Base-by-base conservation (phyloP, 140 eudicot genomes). In the Stevia rebaudiana region DNA sequence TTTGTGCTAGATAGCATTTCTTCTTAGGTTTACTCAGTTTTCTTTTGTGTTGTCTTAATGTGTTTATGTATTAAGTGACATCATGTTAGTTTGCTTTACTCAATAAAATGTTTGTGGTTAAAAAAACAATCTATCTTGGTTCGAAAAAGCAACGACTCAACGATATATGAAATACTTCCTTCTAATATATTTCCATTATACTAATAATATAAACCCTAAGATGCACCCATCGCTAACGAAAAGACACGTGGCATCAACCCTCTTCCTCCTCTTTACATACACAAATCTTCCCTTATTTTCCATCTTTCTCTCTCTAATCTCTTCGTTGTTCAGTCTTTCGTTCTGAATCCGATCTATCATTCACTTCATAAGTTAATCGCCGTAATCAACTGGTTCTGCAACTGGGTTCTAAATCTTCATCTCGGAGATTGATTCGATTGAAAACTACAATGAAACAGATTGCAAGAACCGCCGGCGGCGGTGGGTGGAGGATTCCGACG, bases 401-500 rank as follows among this genome's bases (percentile, higher is more conserved):
- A 1, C 12, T 48, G n/a, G 28, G 54, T 8, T 48, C 8, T 48
- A 5, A 43, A 43, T 65, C 60, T n/a, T 11, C 35, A 33, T 3
- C 8, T 11, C 50, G n/a, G 33, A 2, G 11, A 30, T 49, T 17
- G 24, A 58, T 28, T 46, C 60, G 4, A 5, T 31, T 8, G 19
- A 44, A n/a, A 5, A 23, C 12, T 3, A 67, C 52, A 33, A 64
- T 63, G 80, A 61, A 48, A 40, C 62, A 49, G 59, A 37, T 61
- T 10, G 44, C 11, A 3, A 67, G 21, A 16, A 11, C 50, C 62
- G 44, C 50, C 62, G 44, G 25, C 31, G 41, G 52, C 19, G 53
- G 54, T 5, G 39, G 52, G 17, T 56, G 15, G 59, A 19, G 31
- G 30, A 40, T 42, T 23, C 25, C 56, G 37, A 68, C 3, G 0